phyloP scores from a whole-genome alignment of 108 stramenopile species.

The Fistulifera solaris region DNA sequence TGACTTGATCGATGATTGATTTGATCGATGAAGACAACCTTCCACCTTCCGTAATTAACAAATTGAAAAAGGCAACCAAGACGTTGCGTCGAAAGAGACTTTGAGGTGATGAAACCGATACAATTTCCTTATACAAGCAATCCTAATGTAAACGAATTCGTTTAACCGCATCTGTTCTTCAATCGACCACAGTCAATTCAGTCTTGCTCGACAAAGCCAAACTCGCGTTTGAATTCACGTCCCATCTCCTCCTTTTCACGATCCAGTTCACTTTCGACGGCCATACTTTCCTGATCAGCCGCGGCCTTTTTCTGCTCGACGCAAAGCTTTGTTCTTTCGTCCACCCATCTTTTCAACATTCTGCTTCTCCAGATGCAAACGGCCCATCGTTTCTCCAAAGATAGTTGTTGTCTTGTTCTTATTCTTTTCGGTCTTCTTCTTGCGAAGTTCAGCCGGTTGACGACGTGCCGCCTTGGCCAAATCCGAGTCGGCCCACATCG shows the following conservation, averaged over 20 bases:
- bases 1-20: no score
- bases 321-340: conserved; percentile 80
- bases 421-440: conserved; percentile 56
- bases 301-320: conserved; percentile 70
- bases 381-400: conserved; percentile 94
- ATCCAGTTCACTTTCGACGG: conserved; percentile 65
- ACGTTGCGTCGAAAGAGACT: no score
- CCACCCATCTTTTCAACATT: conserved; percentile 80
- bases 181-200: no score
- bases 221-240: conserved; percentile 62
- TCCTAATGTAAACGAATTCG: no score
- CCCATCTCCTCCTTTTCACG: conserved; percentile 56
- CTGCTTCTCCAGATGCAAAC: conserved; percentile 94
- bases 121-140: no score
- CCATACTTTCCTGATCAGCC: conserved; percentile 58
- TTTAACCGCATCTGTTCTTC: no score
- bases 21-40: no score
- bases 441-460: conserved; percentile 44
- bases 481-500: conserved; percentile 86
- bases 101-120: no score
- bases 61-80: no score
- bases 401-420: conserved; percentile 93
- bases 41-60: no score
- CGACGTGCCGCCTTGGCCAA: conserved; percentile 87
- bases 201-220: conserved; percentile 33